Percentiles rank a stretch among this genome's conserved stretches.
Evolutionary conservation across 306 rosid genomes (phyloP).

Genomic region (Ammopiptanthus mongolicus): DNA sequence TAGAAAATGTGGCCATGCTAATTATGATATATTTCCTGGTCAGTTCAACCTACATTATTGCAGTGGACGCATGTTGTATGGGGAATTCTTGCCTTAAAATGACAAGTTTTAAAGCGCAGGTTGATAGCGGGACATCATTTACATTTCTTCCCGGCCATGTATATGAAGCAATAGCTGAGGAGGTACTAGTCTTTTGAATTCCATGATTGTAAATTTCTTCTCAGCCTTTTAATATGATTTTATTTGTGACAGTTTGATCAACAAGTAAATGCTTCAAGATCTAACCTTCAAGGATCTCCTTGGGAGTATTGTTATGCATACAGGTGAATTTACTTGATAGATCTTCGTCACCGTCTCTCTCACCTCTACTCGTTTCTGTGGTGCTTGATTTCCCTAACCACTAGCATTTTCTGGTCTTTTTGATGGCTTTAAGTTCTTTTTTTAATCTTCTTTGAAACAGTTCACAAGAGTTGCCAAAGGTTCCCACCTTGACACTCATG

Average conservation of each 20-base stretch:
- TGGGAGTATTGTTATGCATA: conserved; percentile 85
- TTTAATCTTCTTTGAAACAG: conserved; percentile 29
- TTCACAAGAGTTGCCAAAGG: conserved; percentile 49
- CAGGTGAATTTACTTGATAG: conserved; percentile 42
- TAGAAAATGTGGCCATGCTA: conserved; percentile 14
- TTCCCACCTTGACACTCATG: conserved; percentile 66
- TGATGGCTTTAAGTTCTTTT: neutral
- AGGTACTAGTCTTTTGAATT: conserved; percentile 46
- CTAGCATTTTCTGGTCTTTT: neutral
- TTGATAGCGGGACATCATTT: conserved; percentile 93
- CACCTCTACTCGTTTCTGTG: neutral
- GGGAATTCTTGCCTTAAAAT: conserved; percentile 57
- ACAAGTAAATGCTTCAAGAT: conserved; percentile 59
- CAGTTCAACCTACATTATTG: conserved; percentile 74
- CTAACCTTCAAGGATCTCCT: conserved; percentile 50
- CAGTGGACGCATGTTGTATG: conserved; percentile 75
- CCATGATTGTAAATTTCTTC: conserved; percentile 4
- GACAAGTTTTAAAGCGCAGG: conserved; percentile 60
- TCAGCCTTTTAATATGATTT: conserved; percentile 27
- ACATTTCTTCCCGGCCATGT: conserved; percentile 77
- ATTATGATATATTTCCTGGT: conserved; percentile 24
- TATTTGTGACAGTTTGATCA: conserved; percentile 57
- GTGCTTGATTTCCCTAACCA: neutral
- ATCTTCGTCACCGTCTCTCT: neutral
- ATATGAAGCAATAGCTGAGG: conserved; percentile 53